Percentiles rank a stretch among this genome's conserved stretches.
phyloP scores from a whole-genome alignment of 257 asterid species.

The Leonotis leonurus region DNA sequence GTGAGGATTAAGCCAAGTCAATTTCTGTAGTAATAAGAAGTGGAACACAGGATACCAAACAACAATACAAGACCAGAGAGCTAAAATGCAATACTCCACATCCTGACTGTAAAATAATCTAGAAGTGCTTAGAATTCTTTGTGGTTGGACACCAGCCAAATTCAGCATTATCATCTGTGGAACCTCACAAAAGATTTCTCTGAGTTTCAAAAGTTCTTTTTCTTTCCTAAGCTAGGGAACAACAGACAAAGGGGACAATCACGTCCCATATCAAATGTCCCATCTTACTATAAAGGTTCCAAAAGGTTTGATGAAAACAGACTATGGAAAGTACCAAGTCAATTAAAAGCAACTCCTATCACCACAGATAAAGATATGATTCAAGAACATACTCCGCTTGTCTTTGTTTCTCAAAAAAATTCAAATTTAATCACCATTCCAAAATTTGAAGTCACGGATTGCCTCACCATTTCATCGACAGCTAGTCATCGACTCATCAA shows the following conservation, averaged over 20 bases:
- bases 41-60: not conserved
- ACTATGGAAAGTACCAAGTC: not conserved
- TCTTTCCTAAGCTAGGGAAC: not conserved
- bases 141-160: not conserved
- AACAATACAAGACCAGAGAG: not conserved
- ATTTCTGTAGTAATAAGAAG: too few relatives aligned
- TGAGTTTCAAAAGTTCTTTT: not conserved
- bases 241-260: not conserved
- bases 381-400: not conserved
- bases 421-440: not conserved
- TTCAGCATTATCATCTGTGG: not conserved
- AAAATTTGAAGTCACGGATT: not conserved
- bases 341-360: not conserved
- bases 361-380: not conserved
- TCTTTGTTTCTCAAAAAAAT: not conserved
- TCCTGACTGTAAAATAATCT: not conserved
- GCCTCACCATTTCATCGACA: not conserved
- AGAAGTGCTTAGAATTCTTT: not conserved
- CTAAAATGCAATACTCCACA: not conserved
- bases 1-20: not conserved
- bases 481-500: not conserved
- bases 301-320: not conserved
- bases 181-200: not conserved
- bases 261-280: not conserved
- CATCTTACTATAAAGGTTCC: not conserved